Base-by-base conservation (phyloP, 1,139 yeast genomes). In the Geotrichum restrictum region DNA sequence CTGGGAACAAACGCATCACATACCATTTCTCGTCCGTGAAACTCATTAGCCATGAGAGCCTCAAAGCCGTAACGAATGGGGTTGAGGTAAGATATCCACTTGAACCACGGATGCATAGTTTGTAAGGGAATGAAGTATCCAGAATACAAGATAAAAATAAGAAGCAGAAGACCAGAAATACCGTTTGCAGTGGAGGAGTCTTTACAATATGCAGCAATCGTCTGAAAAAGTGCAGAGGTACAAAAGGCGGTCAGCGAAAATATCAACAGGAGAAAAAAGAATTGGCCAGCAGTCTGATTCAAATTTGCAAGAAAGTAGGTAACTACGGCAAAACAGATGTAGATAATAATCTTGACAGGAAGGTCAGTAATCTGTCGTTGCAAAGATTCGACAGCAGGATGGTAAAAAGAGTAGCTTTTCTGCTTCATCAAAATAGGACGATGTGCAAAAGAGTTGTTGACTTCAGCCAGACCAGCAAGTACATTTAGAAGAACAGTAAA, bases 361-460 rank as follows among this genome's bases (percentile, higher is more conserved):
- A 85, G 62, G 60, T 85, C 88, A 2, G 88, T 79, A 16, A 84
- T 61, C 49, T 84, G 76, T 7, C 87, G 80, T 0, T 89, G 86
- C 18, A 84, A 62, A 0, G 93, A 88, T 60, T 85, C 88, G 1
- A 89, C 88, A 51, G 88, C 77, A 6, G 93, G 93, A 57, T 83
- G 87, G 63, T 85, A 85, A 52, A 86, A 68, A 0, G 89, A 88
- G 66, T 80, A 86, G 41, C 80, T 76, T 64, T 83, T 83, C 61
- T 87, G 95, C 65, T 88, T 88, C 67, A 85, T 91, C 29, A 85
- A 85, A 58, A 87, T 79, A 1, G 86, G 82, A 63, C 95, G 80
- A 13, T 88, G 83, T 62, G 83, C 89, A 59, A 75, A 80, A 52
- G 85, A 69, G 5, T 85, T 71, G 71, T 84, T 77, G 59, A 87